Base-by-base conservation (phyloP, 257 asterid genomes). In the Fraxinus pennsylvanica region DNA sequence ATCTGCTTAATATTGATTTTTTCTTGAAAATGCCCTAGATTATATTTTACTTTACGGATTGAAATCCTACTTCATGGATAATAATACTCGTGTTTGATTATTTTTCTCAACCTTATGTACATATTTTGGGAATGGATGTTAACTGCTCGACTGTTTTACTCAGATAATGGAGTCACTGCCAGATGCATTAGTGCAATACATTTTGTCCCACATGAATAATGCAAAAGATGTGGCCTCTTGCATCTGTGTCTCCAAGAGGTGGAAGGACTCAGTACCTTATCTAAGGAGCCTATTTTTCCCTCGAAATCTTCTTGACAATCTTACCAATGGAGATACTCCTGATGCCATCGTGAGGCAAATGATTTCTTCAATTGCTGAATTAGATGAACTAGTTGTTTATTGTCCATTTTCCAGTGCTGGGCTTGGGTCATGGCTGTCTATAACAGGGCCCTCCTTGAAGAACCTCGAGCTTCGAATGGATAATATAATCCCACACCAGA, bases 221-320 rank as follows among this genome's bases (percentile, higher is more conserved):
- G 96, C 98, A n/a, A 93, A 83, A 81, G 98, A 96, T 80, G 94
- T 96, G 80, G 99, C 97, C 33, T 89, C 90, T 74, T 92, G 96
- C 84, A 85, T 75, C 45, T 87, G 88, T 76, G 99, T 92, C 68
- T 93, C 99, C 83, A 91, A 86, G 92, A 85, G 92, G 74, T 96
- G 99, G 98, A 93, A 92, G 86, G 95, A 92, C 9, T 86, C 96
- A 9, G 74, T 87, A 80, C 97, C 99, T 6, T 88, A 87, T 76
- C 63, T 90, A 61, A 90, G 72, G 75, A 87, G 90, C 81, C 88
- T 96, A 21, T 91, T 84, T 80, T 96, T 96, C 74, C 86, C 97
- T 52, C 86, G 99, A 29, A 93, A 90, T n/a, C 69, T 93, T 43
- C 94, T 93, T 10, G 98, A 96, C 77, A 82, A 86, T 57, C 92